Evolutionary conservation across 352 stramenopile species (phyloP), one percentile per base, ranked within the genome.

Genomic region (Pythium biforme): DNA sequence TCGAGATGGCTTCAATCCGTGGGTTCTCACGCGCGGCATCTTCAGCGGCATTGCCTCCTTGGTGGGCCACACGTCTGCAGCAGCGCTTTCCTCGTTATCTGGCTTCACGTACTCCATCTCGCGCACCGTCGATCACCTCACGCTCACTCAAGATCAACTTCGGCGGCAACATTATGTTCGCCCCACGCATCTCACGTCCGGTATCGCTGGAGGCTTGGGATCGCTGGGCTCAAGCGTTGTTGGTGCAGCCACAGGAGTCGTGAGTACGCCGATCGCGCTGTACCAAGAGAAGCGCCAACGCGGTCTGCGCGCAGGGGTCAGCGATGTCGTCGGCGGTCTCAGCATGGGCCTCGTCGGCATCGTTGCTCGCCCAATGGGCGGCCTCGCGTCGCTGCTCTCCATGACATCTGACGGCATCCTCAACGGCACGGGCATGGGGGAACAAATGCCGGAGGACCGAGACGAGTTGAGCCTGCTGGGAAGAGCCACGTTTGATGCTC

Each of bases 41-140:
- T 59, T 89, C 25, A 73, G 75, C 17, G 86, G 86, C 47, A 70
- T 91, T 19, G 71, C 68, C n/a, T 92, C 83, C 26, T 86, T 93
- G 48, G 59, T 88, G n/a, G 74, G 82, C 0, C 86, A 93, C 66
- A 75, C 82, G 4, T 89, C 83, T 1, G 72, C 81, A 39, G 86
- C 83, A 33, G 78, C 73, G 12, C 74, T 95, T 8, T 82, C 82
- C 9, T 95, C 83, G 0, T 56, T 94, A 23, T 90, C 86, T 19
- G 86, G 83, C 0, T 89, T 94, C 55, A 89, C 81, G 31, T 90
- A 93, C 62, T 90, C 86, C 9, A 80, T 94, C 26, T 94, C 83
- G 0, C 76, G 75, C 7, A 92, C 86, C 37, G 79, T 95, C 70
- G 83, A 95, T 61, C 83, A 93, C 60, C 73, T 95, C 22, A 89